Conservation (phyloP, 805 yeast species). For the Kazachstania kunashirensis region DNA sequence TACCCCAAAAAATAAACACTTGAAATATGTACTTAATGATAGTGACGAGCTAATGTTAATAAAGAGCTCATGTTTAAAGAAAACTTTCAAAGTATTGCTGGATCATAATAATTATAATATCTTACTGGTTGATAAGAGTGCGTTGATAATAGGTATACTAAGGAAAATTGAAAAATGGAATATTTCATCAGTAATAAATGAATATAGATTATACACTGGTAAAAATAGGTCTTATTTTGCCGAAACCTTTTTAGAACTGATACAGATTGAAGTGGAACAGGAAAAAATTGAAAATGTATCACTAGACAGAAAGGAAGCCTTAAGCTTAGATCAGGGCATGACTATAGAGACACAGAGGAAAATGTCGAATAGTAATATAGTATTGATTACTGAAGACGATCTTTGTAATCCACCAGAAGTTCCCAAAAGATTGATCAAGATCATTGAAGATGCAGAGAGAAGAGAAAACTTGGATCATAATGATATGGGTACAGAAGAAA, state of each 20-base stretch:
- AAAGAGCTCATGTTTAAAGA: constrained; percentile 52
- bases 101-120: constrained; percentile 56
- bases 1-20: constrained; percentile 1
- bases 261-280: constrained; percentile 35
- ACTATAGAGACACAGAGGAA: constrained; percentile 5
- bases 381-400: constrained; percentile 23
- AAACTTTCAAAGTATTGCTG: constrained; percentile 55
- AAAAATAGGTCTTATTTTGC: constrained; percentile 67
- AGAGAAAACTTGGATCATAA: constrained; percentile 2
- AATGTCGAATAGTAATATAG: constrained; percentile 9
- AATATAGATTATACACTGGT: constrained; percentile 70
- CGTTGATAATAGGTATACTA: constrained; percentile 69
- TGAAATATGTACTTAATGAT: constrained; percentile 22
- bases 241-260: constrained; percentile 71
- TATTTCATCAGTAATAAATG: constrained; percentile 72
- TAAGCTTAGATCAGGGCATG: not conserved
- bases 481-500: constrained; percentile 6
- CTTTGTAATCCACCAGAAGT: constrained; percentile 21
- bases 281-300: constrained; percentile 6
- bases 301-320: not conserved
- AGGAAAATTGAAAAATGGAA: constrained; percentile 85
- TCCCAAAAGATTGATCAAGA: constrained; percentile 19
- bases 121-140: constrained; percentile 69
- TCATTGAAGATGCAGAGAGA: constrained; percentile 19
- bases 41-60: constrained; percentile 70